Base-by-base conservation (phyloP, 345 rosid genomes). In the Anastatica hierochuntica region DNA sequence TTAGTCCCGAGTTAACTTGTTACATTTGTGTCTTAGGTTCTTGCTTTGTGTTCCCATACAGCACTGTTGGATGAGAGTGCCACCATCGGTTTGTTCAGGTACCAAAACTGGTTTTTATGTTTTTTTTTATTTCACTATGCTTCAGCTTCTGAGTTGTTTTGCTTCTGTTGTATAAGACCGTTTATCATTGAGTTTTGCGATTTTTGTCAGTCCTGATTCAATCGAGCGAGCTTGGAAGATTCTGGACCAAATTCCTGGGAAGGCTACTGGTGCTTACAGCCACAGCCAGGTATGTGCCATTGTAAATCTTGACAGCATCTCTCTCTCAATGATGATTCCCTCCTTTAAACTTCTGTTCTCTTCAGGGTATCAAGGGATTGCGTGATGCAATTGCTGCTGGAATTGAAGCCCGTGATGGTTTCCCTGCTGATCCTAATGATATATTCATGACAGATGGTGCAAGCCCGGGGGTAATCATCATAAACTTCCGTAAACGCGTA, bases 361-460 rank as follows among this genome's bases (percentile, higher is more conserved):
- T 20, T 55, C 72, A 90, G 96, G 98, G 98, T 56, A 76, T 87
- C 72, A 80, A 82, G 69, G 98, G 98, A 71, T 58, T 90, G 48
- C 88, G 98, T 62, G 96, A 87, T 40, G 48, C 87, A 36, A 80
- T 90, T 54, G 85, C 95, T 67, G 92, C 89, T 73, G 97, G 95
- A 38, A 86, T 90, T 58, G 95, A 78, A 75, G 85, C 87, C 18
- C 96, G 98, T 38, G 98, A 90, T 77, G 96, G 96, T 53, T 87
- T 77, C 68, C 85, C 90, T 62, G 82, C 82, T 62, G 75, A 87
- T 72, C 81, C 98, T 51, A 75, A 90, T 74, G 96, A 90, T 66
- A 73, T 90, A 47, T 90, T 80, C 75, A 73, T 90, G 85, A 84
- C 98, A 15, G 98, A 90, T 76, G 98, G 98, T 74, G 98, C 96